Base-by-base conservation (phyloP, 73 alveolate species). In the Paraurostyla sp. region DNA sequence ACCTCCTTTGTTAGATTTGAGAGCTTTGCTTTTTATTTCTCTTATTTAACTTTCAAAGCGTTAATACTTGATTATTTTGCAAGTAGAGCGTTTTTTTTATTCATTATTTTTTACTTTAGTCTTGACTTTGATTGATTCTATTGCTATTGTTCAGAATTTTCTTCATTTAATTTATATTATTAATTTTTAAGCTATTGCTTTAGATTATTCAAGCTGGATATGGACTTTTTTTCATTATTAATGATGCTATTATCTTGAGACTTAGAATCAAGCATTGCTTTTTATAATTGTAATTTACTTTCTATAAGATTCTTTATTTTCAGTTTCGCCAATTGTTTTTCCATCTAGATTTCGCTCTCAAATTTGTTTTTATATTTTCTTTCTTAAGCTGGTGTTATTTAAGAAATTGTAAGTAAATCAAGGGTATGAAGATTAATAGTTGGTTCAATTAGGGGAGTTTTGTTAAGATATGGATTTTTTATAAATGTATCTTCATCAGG, bases 401-500 rank as follows among this genome's bases (percentile, higher is more conserved):
- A 50, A 16, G 69, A 9, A 13, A 43, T 9, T 2, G 22, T 11
- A 13, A 23, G 13, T 18, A 75, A 18, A 22, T 75, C 87, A 20
- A 15, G 27, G 13, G 73, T 36, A 50, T 43, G 16, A 16, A 46
- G 30, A 75, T 43, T 43, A 2, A 75, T 3, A 2, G 4, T 13
- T 25, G 57, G 51, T 49, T 75, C 87, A 25, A 18, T 32, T 48
- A 1, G 4, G 3, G 51, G 54, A 46, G 6, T 75, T 32, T 75
- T 75, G 33, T 75, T 75, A 3, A 75, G 27, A 33, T 75, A 75
- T 1, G 87, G 87, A 49, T 75, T 75, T 4, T 22, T 9, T n/a
- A 16, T 48, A 18, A 9, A 4, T 29, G 25, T 7, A 7, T 75
- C 4, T 20, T 20, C 22, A 11, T 46, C 73, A 48, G 56, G 69